Evolutionary conservation across 2,329 filamentous ascomycete genomes (phyloP).

Genomic region (Tricladium varicosporioides): DNA sequence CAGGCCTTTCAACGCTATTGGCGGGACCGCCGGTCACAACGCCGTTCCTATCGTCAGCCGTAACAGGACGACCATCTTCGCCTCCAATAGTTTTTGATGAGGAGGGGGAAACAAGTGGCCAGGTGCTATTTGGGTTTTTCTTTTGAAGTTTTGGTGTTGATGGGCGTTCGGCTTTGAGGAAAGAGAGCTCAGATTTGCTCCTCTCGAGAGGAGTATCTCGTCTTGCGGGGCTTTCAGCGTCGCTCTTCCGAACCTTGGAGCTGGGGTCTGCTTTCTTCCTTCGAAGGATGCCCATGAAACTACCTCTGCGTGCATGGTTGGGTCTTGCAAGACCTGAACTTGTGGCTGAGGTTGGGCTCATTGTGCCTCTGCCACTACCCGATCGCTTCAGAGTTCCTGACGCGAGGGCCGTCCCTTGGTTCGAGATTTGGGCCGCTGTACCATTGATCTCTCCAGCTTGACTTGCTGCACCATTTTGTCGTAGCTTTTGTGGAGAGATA

Average conservation of each 20-base stretch:
- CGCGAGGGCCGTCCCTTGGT: conserved; percentile 20
- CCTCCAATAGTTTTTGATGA: conserved; percentile 33
- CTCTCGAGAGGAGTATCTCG: conserved; percentile 63
- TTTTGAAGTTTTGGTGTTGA: conserved; percentile 46
- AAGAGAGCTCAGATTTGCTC: conserved; percentile 50
- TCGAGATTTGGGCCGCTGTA: neutral
- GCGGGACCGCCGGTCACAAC: conserved; percentile 9
- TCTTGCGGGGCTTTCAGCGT: conserved; percentile 57
- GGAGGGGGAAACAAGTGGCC: conserved; percentile 45
- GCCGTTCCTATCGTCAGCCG: conserved; percentile 21
- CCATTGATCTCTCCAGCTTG: neutral
- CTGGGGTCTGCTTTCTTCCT: conserved; percentile 57
- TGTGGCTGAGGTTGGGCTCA: conserved; percentile 17
- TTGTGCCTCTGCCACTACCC: conserved; percentile 33
- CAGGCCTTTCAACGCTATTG: conserved; percentile 18
- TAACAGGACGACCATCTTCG: conserved; percentile 32
- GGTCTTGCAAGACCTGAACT: conserved; percentile 23
- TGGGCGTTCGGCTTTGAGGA: conserved; percentile 37
- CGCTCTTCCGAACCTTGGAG: conserved; percentile 53
- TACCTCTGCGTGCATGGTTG: conserved; percentile 42
- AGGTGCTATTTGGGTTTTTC: conserved; percentile 42
- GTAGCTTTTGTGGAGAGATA: conserved; percentile 25
- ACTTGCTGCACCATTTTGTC: conserved; percentile 4
- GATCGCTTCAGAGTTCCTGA: conserved; percentile 38
- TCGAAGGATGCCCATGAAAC: conserved; percentile 59